Conservation (phyloP, 2,329 filamentous ascomycete genomes). For the Tolypocladium amazonense region DNA sequence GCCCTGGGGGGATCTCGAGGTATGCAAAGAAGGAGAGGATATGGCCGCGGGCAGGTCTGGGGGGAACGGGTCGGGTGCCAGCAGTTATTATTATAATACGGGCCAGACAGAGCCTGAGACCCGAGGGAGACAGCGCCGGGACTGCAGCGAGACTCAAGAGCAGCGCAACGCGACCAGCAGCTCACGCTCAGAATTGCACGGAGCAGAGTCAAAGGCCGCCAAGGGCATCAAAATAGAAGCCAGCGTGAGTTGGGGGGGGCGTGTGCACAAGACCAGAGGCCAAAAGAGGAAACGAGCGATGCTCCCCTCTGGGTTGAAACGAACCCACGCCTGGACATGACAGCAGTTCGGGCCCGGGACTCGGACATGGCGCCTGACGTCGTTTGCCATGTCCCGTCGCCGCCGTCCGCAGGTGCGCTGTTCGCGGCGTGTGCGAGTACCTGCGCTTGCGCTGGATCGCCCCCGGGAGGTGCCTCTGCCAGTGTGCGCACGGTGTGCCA, state of each 20-base stretch:
- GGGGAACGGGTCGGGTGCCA: conserved; percentile 5
- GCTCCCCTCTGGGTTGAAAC: background rate
- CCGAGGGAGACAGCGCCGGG: background rate
- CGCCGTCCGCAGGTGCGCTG: background rate
- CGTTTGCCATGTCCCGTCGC: background rate
- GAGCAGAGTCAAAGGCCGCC: background rate
- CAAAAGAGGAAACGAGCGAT: background rate
- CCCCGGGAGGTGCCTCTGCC: background rate
- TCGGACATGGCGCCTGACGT: background rate
- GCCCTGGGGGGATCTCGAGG: background rate
- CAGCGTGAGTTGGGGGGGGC: background rate
- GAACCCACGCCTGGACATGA: background rate
- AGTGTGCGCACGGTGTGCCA: background rate
- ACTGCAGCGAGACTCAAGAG: background rate
- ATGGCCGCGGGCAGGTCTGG: conserved; percentile 18
- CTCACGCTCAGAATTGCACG: background rate
- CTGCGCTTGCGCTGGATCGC: background rate
- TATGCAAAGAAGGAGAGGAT: conserved; percentile 6
- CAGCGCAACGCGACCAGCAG: background rate
- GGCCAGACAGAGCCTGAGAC: background rate
- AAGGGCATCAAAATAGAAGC: background rate
- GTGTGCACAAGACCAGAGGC: background rate
- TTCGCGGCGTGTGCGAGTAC: background rate
- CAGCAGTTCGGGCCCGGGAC: background rate
- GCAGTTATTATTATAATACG: background rate